Conservation (phyloP, 2,329 filamentous ascomycete species). For the Neopestalotiopsis clavispora region DNA sequence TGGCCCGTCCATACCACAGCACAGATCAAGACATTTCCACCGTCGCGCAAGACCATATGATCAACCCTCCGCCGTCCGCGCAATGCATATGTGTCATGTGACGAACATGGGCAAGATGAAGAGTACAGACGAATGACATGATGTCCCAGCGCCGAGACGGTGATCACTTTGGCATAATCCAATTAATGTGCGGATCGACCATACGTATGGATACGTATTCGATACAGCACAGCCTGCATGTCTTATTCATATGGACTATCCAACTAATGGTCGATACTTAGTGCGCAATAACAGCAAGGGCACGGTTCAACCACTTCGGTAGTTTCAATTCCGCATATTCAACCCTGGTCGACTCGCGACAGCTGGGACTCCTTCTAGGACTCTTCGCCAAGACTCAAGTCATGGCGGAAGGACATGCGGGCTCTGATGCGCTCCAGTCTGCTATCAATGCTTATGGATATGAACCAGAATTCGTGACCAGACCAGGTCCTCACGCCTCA, state of each 20-base stretch:
- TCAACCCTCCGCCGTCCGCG: slow-evolving; percentile 5
- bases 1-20: not conserved
- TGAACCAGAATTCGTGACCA: not conserved
- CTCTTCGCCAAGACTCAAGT: not conserved
- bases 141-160: not conserved
- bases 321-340: not conserved
- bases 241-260: not conserved
- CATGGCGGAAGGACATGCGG: not conserved
- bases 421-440: not conserved
- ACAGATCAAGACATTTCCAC: not conserved
- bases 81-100: slow-evolving; percentile 31
- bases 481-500: not conserved
- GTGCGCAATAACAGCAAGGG: slow-evolving; percentile 1
- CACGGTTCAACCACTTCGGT: slow-evolving; percentile 5
- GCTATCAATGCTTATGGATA: not conserved
- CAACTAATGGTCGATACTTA: not conserved
- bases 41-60: not conserved
- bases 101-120: slow-evolving; percentile 16
- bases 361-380: not conserved
- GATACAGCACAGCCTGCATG: not conserved
- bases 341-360: not conserved
- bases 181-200: not conserved
- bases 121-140: not conserved
- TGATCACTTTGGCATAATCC: slow-evolving; percentile 5
- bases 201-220: not conserved